Evolutionary conservation across 371 early-diverging fungal genomes (phyloP).

Genomic region (Lichtheimia ramosa): DNA sequence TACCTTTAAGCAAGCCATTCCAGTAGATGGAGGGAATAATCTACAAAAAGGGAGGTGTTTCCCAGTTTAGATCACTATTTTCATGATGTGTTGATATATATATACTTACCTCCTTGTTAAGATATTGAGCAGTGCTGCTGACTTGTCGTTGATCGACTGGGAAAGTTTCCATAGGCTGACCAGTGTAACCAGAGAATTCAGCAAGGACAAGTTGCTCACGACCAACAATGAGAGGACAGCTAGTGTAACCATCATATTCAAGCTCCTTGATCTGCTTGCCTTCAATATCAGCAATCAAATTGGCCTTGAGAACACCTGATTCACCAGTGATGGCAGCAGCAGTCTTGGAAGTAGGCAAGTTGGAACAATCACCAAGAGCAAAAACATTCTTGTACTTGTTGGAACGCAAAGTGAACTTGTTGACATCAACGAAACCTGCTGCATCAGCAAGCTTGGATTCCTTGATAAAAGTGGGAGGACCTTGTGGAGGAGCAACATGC

Average conservation of each 20-base stretch:
- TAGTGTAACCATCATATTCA: conserved; percentile 83
- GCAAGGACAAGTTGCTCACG: conserved; percentile 82
- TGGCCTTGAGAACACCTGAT: conserved; percentile 74
- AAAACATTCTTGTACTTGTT: conserved; percentile 79
- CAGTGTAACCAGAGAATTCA: conserved; percentile 86
- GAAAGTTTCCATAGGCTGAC: conserved; percentile 82
- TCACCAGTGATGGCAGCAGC: conserved; percentile 88
- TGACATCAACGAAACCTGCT: conserved; percentile 83
- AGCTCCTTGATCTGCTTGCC: conserved; percentile 40
- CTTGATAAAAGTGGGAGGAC: conserved; percentile 77
- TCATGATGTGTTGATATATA: neutral
- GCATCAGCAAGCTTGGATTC: conserved; percentile 70
- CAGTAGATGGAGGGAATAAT: conserved; percentile 79
- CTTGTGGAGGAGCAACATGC: conserved; percentile 90
- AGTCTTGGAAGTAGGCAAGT: conserved; percentile 89
- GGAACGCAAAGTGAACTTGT: conserved; percentile 80
- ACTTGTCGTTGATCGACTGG: conserved; percentile 80
- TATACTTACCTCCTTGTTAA: conserved; percentile 61
- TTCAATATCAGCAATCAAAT: conserved; percentile 70
- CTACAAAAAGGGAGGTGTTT: conserved; percentile 18
- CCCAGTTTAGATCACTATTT: neutral
- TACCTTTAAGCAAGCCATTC: conserved; percentile 74
- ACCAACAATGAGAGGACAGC: conserved; percentile 78
- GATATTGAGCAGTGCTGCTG: conserved; percentile 60
- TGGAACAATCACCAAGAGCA: conserved; percentile 82